Evolutionary conservation across 2,329 filamentous ascomycete genomes (phyloP).

Genomic region (Venturia asperata): DNA sequence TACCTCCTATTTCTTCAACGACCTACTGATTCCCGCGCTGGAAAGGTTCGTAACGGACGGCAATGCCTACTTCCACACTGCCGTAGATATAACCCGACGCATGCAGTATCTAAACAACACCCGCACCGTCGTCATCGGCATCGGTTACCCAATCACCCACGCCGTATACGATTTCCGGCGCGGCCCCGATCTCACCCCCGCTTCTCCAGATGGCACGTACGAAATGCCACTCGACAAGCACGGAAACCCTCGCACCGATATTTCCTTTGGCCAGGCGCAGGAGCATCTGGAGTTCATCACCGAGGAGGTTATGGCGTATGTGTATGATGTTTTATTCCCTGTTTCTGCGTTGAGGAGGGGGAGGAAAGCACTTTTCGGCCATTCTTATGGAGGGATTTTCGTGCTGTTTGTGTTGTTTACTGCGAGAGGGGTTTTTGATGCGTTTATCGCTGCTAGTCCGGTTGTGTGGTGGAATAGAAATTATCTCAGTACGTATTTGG

Average conservation of each 20-base stretch:
- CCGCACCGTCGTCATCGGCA: conserved; percentile 8
- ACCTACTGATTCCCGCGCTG: no score
- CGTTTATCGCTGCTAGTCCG: conserved; percentile 41
- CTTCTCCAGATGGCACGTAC: background rate
- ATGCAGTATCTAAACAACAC: conserved; percentile 2
- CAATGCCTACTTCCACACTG: conserved; percentile 14
- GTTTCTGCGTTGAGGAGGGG: conserved; percentile 30
- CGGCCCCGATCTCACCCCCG: conserved; percentile 14
- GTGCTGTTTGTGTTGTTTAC: conserved; percentile 40
- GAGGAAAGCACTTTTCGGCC: conserved; percentile 42
- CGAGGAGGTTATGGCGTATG: conserved; percentile 9
- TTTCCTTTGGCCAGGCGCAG: conserved; percentile 8
- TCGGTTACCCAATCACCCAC: conserved; percentile 4
- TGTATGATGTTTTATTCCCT: conserved; percentile 18
- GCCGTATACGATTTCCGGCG: conserved; percentile 6
- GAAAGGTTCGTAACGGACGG: conserved; percentile 12
- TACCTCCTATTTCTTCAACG: no score
- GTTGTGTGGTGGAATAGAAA: conserved; percentile 41
- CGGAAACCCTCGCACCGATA: background rate
- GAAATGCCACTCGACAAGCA: conserved; percentile 8
- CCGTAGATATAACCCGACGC: conserved; percentile 7
- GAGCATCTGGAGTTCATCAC: conserved; percentile 8
- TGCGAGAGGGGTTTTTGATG: conserved; percentile 37
- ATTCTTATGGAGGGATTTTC: conserved; percentile 46
- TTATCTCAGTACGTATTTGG: background rate